A percentile compares a stretch with the other conserved stretches of the same genome.
Conservation (phyloP, 1,284 basidiomycete genomes). For the Omphalotus olearius region DNA sequence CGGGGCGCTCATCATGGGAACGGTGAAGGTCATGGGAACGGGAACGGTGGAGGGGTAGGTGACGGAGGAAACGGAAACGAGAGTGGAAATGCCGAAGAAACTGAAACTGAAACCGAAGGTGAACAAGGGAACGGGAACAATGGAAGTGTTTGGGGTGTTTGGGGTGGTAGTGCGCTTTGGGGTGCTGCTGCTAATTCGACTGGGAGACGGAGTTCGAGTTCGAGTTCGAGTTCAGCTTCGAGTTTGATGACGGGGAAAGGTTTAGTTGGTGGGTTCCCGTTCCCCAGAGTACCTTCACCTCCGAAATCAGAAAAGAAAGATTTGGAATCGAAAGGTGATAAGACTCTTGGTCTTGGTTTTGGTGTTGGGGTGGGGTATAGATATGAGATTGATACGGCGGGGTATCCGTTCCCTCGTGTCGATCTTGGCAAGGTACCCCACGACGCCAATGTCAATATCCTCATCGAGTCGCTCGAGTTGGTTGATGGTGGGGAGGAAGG, state of each 20-base stretch:
- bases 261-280: background rate
- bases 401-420: too few relatives aligned
- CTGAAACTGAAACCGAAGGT: conserved; percentile 1
- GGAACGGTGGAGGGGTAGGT: conserved; percentile 67
- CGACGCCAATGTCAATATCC: too few relatives aligned
- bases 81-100: conserved; percentile 6
- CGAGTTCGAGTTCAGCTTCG: background rate
- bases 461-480: too few relatives aligned
- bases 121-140: conserved; percentile 1
- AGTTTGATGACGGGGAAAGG: too few relatives aligned
- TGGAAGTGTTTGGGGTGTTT: background rate
- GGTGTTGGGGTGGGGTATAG: too few relatives aligned
- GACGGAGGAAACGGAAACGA: conserved; percentile 63
- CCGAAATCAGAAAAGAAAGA: too few relatives aligned
- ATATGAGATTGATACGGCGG: too few relatives aligned
- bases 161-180: conserved; percentile 3
- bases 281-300: background rate
- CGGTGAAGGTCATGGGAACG: conserved; percentile 61
- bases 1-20: too few relatives aligned
- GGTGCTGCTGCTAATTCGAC: background rate
- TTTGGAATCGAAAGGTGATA: too few relatives aligned
- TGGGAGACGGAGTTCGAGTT: background rate
- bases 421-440: too few relatives aligned
- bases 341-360: too few relatives aligned
- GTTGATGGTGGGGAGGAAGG: background rate